Conservation (phyloP, 257 asterid genomes). For the Nicotiana benthamiana region DNA sequence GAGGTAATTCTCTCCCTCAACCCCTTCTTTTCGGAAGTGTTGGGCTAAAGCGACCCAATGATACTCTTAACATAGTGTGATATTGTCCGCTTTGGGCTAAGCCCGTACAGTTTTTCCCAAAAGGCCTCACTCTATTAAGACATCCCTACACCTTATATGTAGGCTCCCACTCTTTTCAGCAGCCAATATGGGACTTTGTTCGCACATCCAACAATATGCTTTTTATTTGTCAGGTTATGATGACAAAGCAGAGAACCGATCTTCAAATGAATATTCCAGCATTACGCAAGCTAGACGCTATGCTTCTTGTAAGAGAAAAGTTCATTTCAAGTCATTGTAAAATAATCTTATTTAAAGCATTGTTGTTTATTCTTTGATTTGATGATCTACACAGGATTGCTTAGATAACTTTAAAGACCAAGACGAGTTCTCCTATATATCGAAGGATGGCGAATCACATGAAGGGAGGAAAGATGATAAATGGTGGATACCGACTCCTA, state of each 20-base stretch:
- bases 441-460: constrained; percentile 35
- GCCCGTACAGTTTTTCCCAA: too few species aligned
- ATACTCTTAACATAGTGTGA: too few species aligned
- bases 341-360: neutral
- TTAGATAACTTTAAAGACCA: constrained; percentile 84
- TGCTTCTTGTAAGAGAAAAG: constrained; percentile 64
- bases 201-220: too few species aligned
- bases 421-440: constrained; percentile 52
- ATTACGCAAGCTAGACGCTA: constrained; percentile 64
- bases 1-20: constrained; percentile 40
- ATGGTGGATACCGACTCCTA: constrained; percentile 96
- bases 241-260: constrained; percentile 64
- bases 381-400: constrained; percentile 60
- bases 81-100: too few species aligned
- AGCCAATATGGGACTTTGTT: too few species aligned
- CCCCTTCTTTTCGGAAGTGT: neutral
- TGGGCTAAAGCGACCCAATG: too few species aligned
- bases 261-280: constrained; percentile 85
- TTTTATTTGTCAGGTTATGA: constrained; percentile 52
- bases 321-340: neutral
- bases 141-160: too few species aligned
- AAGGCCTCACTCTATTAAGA: too few species aligned
- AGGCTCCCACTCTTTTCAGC: too few species aligned
- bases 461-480: constrained; percentile 44
- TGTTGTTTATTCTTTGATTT: neutral